Base-by-base conservation (phyloP, 345 rosid genomes). In the Gossypium anomalum region DNA sequence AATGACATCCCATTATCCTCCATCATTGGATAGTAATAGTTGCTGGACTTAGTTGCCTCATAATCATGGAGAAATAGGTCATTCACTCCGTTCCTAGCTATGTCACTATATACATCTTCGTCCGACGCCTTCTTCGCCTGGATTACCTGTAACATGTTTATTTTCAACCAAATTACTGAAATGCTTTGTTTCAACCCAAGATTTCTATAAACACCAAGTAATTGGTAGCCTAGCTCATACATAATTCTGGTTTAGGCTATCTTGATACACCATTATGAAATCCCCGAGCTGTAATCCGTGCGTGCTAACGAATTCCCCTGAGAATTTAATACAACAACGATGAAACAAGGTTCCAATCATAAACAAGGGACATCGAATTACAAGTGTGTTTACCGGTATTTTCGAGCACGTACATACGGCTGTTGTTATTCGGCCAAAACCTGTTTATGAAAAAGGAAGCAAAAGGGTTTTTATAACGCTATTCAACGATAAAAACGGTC, bases 391-490 rank as follows among this genome's bases (percentile, higher is more conserved):
- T 85, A 96, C 99, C 99, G 6, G 98, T 95, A 64, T 96, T 96
- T 82, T 96, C 99, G 10, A 96, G 89, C 47, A 96, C 98, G 66
- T 96, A 93, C 98, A 96, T 96, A 59, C 98, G 79, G 77, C 99
- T 96, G 69, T 89, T 96, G 90, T 96, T 96, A 72, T 93, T 93
- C 20, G 99, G 99, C 98, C 99, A 93, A 80, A 88, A 96, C 89
- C 99, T 96, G 89, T 77, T 69, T 44, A 80, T 1, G 15, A 44
- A 61, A 25, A 59, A 20, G 73, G 62, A 47, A 82, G 69, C 22
- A 10, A 51, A 45, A 51, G 29, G 12, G 3, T 2, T 29, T 69
- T 51, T 10, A 49, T 49, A 4, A 48, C 9, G 22, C 22, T 48
- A 68, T 49, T 67, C 12, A 25, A 49, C 22, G 22, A 51, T 7